Base-by-base conservation (phyloP, 169 alveolate species). In the Plasmodium relictum region DNA sequence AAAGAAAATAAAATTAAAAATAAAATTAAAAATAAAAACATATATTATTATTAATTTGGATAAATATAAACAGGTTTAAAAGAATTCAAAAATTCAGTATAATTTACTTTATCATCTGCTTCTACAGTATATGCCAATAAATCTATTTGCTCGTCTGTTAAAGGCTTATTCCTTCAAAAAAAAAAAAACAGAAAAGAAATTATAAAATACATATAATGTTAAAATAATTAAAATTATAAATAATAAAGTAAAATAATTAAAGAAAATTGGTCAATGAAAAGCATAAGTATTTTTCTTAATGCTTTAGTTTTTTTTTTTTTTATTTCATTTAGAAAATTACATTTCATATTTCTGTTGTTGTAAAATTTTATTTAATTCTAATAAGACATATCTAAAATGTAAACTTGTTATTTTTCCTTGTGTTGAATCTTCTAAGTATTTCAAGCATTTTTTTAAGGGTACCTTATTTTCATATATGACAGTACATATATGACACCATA, bases 401-500 rank as follows among this genome's bases (percentile, higher is more conserved):
- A 80, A 74, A 20, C 93, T 62, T 24, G 88, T 78, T 18, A 93
- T 92, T 41, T 74, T 73, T 20, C 95, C 95, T 9, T 88, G 88
- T 45, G 69, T 50, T 48, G 89, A 88, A 10, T 92, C 92, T 54
- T 93, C 95, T 37, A 90, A 74, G 66, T 93, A 88, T 41, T 91
- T 91, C 74, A 93, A 69, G 59, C 94, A 93, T 12, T 89, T 62
- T 24, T 92, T 73, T 24, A 93, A 58, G 73, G 92, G 73, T 50
- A 73, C 45, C 65, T 73, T 70, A 88, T 93, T 93, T 42, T 89
- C 93, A 71, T 63, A 93, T 8, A 93, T 78, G 5, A 91, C 88
- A 31, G 95, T 91, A 73, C 95, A 93, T 26, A 93, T 93, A 48
- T 93, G 95, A 26, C 89, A 83, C 95, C 95, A 93, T 54, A 93